Base-by-base conservation (phyloP, 1,284 basidiomycete species). In the Malassezia dermatis region DNA sequence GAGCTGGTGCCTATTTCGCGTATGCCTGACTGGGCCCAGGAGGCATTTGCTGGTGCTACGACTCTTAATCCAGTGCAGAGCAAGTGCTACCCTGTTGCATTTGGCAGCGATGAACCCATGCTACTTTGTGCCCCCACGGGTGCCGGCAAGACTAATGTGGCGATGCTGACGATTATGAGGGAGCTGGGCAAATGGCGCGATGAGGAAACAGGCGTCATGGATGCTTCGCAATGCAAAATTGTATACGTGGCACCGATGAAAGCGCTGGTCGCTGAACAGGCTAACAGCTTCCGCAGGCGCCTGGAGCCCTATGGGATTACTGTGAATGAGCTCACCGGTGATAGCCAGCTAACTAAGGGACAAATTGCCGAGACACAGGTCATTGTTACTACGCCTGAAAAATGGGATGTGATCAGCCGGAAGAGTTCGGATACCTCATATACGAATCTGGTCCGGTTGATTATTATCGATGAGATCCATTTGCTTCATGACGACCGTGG, bases 81-180 rank as follows among this genome's bases (percentile, higher is more conserved):
- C 10, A 51, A 57, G 13, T 72, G 69, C 53, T 98, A 82, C 76
- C 93, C 93, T 1, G 78, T 90, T 53, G 94, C 93, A 0, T 96
- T 95, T 73, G 89, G 89, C 4, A 63, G 65, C 21, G 90, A 95
- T 66, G 91, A 98, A 65, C 91, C 93, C 0, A 82, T 98, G 65
- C 79, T 99, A 27, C 83, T 98, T 35, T 98, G 94, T 79, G 94
- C 94, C 0, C 94, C 94, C 2, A 98, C 94, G 0, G 94, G 94
- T 77, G 94, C 94, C 4, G 94, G 94, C 64, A 99, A 99, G 89
- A 99, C 94, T 28, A 99, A 99, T 67, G 94, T 96, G 26, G 94
- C 94, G 12, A 89, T 98, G 83, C 80, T 98, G 12, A 71, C 71
- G 48, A 71, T 73, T 24, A 62, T 73, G 40, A 60, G 63, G 53